Conservation (phyloP, 2,329 filamentous ascomycete species). For the Rutstroemia sp. region DNA sequence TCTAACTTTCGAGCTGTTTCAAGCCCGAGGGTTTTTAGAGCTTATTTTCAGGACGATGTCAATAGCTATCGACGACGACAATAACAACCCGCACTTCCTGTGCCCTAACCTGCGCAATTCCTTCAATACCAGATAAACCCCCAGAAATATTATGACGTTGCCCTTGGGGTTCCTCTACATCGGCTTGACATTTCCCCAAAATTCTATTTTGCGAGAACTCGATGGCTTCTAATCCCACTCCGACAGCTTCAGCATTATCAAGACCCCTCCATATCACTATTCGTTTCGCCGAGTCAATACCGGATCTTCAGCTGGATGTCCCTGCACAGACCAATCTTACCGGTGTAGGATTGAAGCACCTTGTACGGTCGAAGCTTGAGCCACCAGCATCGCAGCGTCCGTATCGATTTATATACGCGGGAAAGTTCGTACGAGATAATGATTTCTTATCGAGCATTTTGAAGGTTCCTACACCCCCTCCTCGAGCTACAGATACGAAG, state of each 20-base stretch:
- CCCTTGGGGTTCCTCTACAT: too few species aligned
- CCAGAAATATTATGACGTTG: too few species aligned
- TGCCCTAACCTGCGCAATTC: too few species aligned
- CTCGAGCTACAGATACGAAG: conserved; percentile 33
- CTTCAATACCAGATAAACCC: too few species aligned
- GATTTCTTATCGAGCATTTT: conserved; percentile 62
- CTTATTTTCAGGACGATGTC: too few species aligned
- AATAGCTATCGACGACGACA: too few species aligned
- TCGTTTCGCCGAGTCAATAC: conserved; percentile 80
- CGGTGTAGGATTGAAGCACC: conserved; percentile 70
- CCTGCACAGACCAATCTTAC: conserved; percentile 60
- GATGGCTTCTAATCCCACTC: conserved; percentile 3
- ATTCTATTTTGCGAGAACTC: not conserved
- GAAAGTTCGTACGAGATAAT: conserved; percentile 73
- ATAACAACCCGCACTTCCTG: too few species aligned
- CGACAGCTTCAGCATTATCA: not conserved
- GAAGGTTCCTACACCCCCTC: conserved; percentile 49
- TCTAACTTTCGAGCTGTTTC: too few species aligned
- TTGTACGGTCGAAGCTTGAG: conserved; percentile 67
- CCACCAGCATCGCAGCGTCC: conserved; percentile 55
- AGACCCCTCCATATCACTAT: conserved; percentile 66
- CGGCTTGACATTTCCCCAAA: too few species aligned
- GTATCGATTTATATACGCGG: conserved; percentile 83
- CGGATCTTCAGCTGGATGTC: conserved; percentile 77
- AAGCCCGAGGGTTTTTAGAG: too few species aligned